phyloP scores from a whole-genome alignment of 1,284 basidiomycete species.

The Peniophora sp. region DNA sequence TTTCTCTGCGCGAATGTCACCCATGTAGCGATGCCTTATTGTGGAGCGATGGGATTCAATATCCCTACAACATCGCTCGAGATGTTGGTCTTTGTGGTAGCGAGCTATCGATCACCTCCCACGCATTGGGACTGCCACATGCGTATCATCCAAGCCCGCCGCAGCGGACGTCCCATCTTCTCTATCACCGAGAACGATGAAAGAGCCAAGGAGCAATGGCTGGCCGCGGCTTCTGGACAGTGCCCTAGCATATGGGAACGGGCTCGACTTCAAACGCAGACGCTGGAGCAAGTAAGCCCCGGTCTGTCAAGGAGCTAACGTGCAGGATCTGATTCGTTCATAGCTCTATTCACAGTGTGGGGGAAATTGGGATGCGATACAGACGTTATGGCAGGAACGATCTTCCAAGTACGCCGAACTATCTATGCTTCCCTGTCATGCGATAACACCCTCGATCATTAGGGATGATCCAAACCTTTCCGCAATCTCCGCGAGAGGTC shows the following conservation, averaged over 20 bases:
- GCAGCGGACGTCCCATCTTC: background rate
- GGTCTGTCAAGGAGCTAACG: too few species aligned
- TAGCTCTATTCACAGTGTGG: background rate
- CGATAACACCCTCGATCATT: too few species aligned
- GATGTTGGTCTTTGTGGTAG: background rate
- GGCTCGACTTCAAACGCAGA: background rate
- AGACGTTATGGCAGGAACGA: background rate
- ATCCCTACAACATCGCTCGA: background rate
- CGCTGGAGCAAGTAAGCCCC: background rate
- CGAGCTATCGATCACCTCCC: background rate
- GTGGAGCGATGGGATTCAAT: background rate
- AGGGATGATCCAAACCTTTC: too few species aligned
- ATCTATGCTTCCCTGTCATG: too few species aligned
- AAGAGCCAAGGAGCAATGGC: background rate
- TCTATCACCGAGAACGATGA: background rate
- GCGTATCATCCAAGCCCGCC: background rate
- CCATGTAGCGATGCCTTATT: background rate
- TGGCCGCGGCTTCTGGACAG: background rate
- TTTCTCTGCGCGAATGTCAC: background rate
- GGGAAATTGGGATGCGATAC: background rate
- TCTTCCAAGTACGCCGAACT: background rate
- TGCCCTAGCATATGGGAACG: background rate
- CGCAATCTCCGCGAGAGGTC: too few species aligned
- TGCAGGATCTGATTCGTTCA: background rate
- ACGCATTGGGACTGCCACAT: background rate